Evolutionary conservation across 2,329 filamentous ascomycete species (phyloP), one percentile per base, ranked within the genome.

Genomic region (Mycosphaerella sp.): DNA sequence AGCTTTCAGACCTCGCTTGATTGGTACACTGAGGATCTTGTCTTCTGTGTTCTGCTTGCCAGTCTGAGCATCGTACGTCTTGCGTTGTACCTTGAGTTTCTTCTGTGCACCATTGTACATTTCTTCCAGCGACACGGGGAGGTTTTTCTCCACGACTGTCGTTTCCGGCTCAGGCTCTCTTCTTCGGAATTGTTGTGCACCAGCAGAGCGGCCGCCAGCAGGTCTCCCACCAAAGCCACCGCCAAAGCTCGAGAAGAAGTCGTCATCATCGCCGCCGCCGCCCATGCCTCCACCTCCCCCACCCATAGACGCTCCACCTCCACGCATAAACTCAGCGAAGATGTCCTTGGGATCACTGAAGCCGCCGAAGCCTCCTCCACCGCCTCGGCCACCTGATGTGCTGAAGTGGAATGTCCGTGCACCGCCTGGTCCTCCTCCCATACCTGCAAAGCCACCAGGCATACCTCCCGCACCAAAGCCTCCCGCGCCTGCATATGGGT

Each of bases 31-130:
- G 27, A 98, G 75, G 14, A 96, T 88, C 64, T 90, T 87, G 63
- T 98, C 93, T 54, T 90, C 87, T 2, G 85, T 86, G 39, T 81
- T 87, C 62, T 89, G 83, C 75, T 95, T 95, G 52, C 89, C 89
- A 0, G 79, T 84, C 16, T 84, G 73, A 35, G 75, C 77, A 69
- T 98, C 93, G 68, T 88, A 97, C 14, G 86, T 89, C 81, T 97
- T 97, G 65, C 91, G 82, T 65, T 95, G 96, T 59, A 97, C 95
- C 75, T 93, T 95, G 79, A 98, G 89, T 78, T 95, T 96, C 80
- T 98, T 98, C 43, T 86, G 89, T 32, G 83, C 82, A 36, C 93
- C 93, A 21, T 79, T 84, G 74, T 82, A 97, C 55, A 97, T 73
- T 65, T 98, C 93, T 70, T 98, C 93, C 30, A 98, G 74, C 2